Evolutionary conservation across 148 eudicot genomes (phyloP), one percentile per base, ranked within the genome.

Genomic region (Pharnaceum exiguum): DNA sequence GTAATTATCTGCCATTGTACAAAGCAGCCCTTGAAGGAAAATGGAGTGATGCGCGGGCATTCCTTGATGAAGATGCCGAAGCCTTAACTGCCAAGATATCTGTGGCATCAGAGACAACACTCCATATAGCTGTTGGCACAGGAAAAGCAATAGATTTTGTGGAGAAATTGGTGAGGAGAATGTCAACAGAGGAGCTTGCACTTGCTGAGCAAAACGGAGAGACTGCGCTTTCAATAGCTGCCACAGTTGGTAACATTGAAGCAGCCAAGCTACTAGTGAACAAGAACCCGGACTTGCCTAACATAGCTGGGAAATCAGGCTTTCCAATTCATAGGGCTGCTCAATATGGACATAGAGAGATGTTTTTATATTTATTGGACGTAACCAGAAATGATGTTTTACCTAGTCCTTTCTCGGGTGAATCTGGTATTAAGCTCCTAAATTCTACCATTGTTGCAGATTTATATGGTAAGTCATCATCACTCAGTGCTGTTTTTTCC

Each of bases 121-220:
- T 62, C 10, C 67, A 62, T 35, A 51, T 62, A 10, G 67, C 67
- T 0, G 67, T 62, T 7, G 58, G 67, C 1, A 62, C 58, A 0
- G 67, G 67, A 3, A 9, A 29, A 51, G 15, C 16, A 11, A 32
- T 44, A 2, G 26, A 24, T 9, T 55, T 65, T 24, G 61, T 65
- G 17, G 55, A 32, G 18, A 54, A 45, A 9, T 22, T 65, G 11
- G 51, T 65, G 0, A 23, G 43, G 26, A 38, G 40, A 19, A 64
- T 64, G 60, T 33, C 60, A 9, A 52, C 68, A 3, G 68, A 64
- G 17, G 53, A 64, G 12, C 45, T 64, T 26, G 68, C 68, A 9
- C 30, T 54, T 1, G 44, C 52, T 6, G 60, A 64, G 24, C 59
- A 53, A 31, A 57, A 64, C 27, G 68, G 44, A 3, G 46, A 55